phyloP scores from a whole-genome alignment of 2,329 filamentous ascomycete genomes.

The Xylariales sp. region DNA sequence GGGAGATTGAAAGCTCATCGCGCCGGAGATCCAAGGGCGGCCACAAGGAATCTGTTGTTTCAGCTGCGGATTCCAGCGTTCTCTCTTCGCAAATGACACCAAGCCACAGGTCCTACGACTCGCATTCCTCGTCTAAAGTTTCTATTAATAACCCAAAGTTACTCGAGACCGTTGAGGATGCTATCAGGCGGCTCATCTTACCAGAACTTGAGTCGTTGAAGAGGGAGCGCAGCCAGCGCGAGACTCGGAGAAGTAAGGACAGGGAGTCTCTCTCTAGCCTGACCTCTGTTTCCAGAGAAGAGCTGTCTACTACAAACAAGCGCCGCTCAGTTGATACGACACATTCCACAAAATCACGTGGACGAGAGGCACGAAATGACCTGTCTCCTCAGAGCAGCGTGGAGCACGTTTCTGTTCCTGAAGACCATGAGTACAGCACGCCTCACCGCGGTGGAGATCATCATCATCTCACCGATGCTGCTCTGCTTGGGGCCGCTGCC shows the following conservation, averaged over 20 bases:
- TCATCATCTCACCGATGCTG: conserved; percentile 29
- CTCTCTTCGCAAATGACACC: conserved; percentile 49
- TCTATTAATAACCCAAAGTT: conserved; percentile 91
- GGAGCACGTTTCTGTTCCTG: conserved; percentile 43
- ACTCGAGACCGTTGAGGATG: conserved; percentile 88
- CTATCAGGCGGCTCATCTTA: conserved; percentile 82
- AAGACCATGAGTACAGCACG: conserved; percentile 38
- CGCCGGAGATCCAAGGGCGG: conserved; percentile 47
- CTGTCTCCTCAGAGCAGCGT: conserved; percentile 45
- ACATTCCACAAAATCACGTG: conserved; percentile 45
- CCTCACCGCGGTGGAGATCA: conserved; percentile 38
- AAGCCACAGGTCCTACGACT: conserved; percentile 52
- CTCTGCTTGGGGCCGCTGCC: conserved; percentile 40
- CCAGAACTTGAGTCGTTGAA: conserved; percentile 91
- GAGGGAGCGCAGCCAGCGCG: conserved; percentile 77
- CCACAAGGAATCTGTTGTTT: conserved; percentile 49
- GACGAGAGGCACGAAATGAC: conserved; percentile 52
- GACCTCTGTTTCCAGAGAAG: conserved; percentile 50
- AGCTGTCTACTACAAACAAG: conserved; percentile 46
- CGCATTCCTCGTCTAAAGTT: conserved; percentile 55
- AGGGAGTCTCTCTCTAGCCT: conserved; percentile 61
- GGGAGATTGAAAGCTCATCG: conserved; percentile 37
- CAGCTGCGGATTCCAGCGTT: conserved; percentile 49
- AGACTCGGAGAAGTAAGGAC: conserved; percentile 41
- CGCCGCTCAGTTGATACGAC: conserved; percentile 47